Evolutionary conservation across 371 early-diverging fungal species (phyloP), one percentile per base, ranked within the genome.

Genomic region (Mucor indicus): DNA sequence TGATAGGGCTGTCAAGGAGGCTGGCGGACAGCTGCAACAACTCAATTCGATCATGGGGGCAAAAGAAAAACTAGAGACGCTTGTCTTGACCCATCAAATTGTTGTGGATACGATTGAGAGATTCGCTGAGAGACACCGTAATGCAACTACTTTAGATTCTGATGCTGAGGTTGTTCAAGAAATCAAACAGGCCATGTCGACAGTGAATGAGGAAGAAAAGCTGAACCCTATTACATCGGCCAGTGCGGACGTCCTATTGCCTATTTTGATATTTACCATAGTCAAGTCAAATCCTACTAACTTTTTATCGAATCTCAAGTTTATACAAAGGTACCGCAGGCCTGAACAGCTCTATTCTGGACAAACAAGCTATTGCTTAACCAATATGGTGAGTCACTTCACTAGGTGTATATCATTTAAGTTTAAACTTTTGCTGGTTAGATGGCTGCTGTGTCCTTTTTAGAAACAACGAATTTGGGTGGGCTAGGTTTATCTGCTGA

Each of bases 251-350:
- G 72, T 82, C 15, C 61, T 87, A 19, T 48, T 87, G 38, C 86
- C 87, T 1, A 52, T 87, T 17, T 57, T 87, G 21, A 87, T 87
- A 20, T 85, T 77, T 37, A 77, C 85, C 3, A 76, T 87, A 35
- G 83, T 84, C 9, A 78, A 78, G 42, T 74, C 79, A 40, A 87
- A 85, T 38, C 87, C 87, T 3, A 72, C 81, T 12, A 74, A 79
- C 40, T 75, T 87, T 12, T 57, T 85, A 3, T 83, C 86, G 12
- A 86, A 84, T 35, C 53, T 87, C 11, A 69, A 66, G 46, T 72
- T 62, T 42, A 81, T 79, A 20, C 79, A 79, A 44, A 52, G 79
- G 11, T 81, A 76, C 48, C 60, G 76, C 29, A 55, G 70, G 22
- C 66, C 70, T 29, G 66, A 72, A n/a, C 53, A 63, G 12, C 8